A percentile compares a stretch with the other conserved stretches of the same genome.
These are phyloP conservation scores for Amauroascus niger DNA, from an alignment of 2,329 filamentous ascomycete genomes.

Conservation along the genomic window DNA sequence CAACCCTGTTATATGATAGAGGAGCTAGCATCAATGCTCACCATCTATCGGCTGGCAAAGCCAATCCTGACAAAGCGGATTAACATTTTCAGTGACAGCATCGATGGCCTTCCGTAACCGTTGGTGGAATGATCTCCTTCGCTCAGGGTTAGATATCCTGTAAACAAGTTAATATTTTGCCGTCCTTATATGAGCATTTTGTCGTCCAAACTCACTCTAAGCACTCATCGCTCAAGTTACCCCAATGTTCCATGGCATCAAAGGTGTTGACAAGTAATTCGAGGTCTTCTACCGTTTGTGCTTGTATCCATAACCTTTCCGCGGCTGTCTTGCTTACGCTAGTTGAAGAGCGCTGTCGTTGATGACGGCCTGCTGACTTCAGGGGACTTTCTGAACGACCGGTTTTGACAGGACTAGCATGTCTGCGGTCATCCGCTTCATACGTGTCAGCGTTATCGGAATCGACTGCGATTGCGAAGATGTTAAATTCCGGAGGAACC, in stretches of 20 bases:
- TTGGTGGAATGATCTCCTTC: constrained; percentile 45
- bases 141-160: constrained; percentile 20
- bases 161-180: constrained; percentile 7
- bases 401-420: constrained; percentile 28
- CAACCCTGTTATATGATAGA: neutral
- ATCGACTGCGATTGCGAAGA: constrained; percentile 31
- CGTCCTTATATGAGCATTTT: neutral
- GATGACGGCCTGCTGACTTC: constrained; percentile 20
- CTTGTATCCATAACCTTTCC: constrained; percentile 35
- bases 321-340: neutral
- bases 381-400: constrained; percentile 20
- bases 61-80: constrained; percentile 55
- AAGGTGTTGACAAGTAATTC: constrained; percentile 57
- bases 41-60: constrained; percentile 48
- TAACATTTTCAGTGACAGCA: constrained; percentile 47
- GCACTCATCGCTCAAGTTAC: constrained; percentile 43
- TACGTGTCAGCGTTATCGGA: constrained; percentile 20
- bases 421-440: constrained; percentile 22
- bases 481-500: constrained; percentile 23
- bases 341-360: constrained; percentile 20
- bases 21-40: constrained; percentile 30
- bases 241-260: constrained; percentile 59
- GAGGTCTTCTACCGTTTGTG: constrained; percentile 50
- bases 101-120: constrained; percentile 49
- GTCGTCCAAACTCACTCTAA: constrained; percentile 29